These are phyloP conservation scores for Aspergillus pseudoviridinutans DNA, from an alignment of 2,329 filamentous ascomycete species.

Conservation along the genomic window DNA sequence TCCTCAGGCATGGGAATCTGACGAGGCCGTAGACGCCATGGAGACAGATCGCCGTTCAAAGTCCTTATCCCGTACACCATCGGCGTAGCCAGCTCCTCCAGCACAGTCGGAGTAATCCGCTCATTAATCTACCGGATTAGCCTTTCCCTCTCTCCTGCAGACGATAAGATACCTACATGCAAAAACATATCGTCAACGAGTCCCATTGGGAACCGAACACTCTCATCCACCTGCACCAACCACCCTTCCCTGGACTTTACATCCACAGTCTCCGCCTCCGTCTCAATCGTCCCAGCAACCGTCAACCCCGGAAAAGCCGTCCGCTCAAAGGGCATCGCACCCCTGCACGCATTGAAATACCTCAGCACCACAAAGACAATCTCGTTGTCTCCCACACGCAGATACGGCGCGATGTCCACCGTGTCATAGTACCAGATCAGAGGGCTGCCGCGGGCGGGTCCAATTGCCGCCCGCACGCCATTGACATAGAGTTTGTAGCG, in stretches of 20 bases:
- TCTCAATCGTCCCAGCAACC: constrained; percentile 18
- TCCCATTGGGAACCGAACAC: constrained; percentile 21
- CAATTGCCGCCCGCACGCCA: constrained; percentile 31
- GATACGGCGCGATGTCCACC: constrained; percentile 23
- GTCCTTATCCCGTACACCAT: constrained; percentile 29
- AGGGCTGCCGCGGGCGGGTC: constrained; percentile 35
- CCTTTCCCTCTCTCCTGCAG: too few relatives aligned
- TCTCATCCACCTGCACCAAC: constrained; percentile 17
- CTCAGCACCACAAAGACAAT: constrained; percentile 22
- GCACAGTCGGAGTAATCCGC: constrained; percentile 9
- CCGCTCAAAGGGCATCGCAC: constrained; percentile 28
- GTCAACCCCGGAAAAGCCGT: constrained; percentile 27
- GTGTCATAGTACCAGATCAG: constrained; percentile 32
- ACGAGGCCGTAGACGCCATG: constrained; percentile 38
- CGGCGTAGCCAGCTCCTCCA: constrained; percentile 6
- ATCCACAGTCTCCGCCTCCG: constrained; percentile 6
- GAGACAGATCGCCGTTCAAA: constrained; percentile 37
- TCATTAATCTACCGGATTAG: constrained; percentile 18
- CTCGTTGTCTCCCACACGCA: constrained; percentile 19
- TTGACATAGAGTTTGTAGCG: constrained; percentile 44
- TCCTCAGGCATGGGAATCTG: constrained; percentile 34
- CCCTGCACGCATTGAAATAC: constrained; percentile 23
- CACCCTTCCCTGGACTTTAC: constrained; percentile 13
- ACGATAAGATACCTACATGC: constrained; percentile 26
- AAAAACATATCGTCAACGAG: constrained; percentile 40